Percentiles rank a stretch among this genome's conserved stretches.
phyloP scores from a whole-genome alignment of 1,284 basidiomycete species.

The Fistulinella cinereoalba region DNA sequence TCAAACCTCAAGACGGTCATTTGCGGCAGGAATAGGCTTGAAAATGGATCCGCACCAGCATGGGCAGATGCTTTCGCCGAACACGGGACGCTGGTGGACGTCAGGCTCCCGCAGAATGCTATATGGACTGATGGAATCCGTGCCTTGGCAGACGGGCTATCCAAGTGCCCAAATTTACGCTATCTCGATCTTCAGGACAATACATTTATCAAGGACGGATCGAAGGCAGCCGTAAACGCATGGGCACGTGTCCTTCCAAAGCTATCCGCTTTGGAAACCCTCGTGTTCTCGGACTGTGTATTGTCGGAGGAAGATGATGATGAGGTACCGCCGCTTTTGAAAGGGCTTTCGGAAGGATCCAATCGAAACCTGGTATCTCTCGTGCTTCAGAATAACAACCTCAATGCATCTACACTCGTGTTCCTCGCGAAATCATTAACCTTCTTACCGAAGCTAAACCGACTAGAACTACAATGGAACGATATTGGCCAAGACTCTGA shows the following conservation, averaged over 20 bases:
- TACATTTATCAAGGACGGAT: conserved; percentile 80
- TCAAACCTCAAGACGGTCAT: conserved; percentile 80
- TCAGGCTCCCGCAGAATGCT: conserved; percentile 95
- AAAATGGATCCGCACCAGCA: conserved; percentile 81
- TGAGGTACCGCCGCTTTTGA: conserved; percentile 61
- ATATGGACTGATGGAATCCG: conserved; percentile 93
- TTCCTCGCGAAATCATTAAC: conserved; percentile 67
- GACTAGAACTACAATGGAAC: conserved; percentile 86
- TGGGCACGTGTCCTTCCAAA: conserved; percentile 68
- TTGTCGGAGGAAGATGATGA: conserved; percentile 67
- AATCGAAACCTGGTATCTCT: conserved; percentile 74
- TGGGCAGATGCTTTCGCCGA: conserved; percentile 91
- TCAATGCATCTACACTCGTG: conserved; percentile 69
- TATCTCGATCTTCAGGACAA: conserved; percentile 95
- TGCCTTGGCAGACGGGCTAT: conserved; percentile 76
- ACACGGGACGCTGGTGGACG: conserved; percentile 79
- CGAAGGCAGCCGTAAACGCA: conserved; percentile 52
- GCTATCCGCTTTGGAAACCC: conserved; percentile 73
- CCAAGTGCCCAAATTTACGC: conserved; percentile 66
- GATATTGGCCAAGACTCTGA: conserved; percentile 82
- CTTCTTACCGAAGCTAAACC: conserved; percentile 58
- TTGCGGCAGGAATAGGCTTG: conserved; percentile 93
- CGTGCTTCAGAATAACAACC: conserved; percentile 88
- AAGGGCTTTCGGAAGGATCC: conserved; percentile 66
- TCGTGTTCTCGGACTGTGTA: conserved; percentile 93